phyloP scores from a whole-genome alignment of 768 basidiomycete species.

The Termitomyces sp. region DNA sequence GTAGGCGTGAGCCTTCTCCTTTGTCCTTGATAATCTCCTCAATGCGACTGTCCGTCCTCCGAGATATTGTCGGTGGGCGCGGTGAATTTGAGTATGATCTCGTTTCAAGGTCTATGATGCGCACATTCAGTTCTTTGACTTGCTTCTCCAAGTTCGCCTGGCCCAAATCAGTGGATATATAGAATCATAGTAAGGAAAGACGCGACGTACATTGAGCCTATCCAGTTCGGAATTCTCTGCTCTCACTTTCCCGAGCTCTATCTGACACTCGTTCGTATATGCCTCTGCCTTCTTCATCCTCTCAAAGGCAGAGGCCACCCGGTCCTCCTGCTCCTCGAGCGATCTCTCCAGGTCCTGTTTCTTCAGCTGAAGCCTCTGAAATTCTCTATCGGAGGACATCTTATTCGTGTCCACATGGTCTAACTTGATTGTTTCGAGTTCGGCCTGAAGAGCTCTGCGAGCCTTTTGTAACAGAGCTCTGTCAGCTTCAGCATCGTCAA shows the following conservation, averaged over 20 bases:
- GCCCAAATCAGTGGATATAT: neutral
- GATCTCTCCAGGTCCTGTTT: constrained; percentile 79
- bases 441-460: constrained; percentile 71
- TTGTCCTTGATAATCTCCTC: constrained; percentile 62
- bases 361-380: constrained; percentile 70
- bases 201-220: constrained; percentile 55
- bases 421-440: constrained; percentile 75
- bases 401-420: constrained; percentile 67
- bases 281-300: constrained; percentile 79
- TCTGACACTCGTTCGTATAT: constrained; percentile 68
- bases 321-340: constrained; percentile 73
- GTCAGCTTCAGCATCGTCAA: constrained; percentile 85
- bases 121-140: constrained; percentile 77
- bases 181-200: constrained; percentile 2
- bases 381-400: constrained; percentile 65
- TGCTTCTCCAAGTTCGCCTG: constrained; percentile 83
- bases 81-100: constrained; percentile 65
- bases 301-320: constrained; percentile 64
- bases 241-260: constrained; percentile 69
- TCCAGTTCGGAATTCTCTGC: constrained; percentile 83
- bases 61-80: constrained; percentile 45
- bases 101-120: constrained; percentile 79
- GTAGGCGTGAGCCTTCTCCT: constrained; percentile 37
- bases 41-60: constrained; percentile 62
- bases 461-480: constrained; percentile 76